Conservation (phyloP, 169 alveolate species). For the Plasmodium vivax region DNA sequence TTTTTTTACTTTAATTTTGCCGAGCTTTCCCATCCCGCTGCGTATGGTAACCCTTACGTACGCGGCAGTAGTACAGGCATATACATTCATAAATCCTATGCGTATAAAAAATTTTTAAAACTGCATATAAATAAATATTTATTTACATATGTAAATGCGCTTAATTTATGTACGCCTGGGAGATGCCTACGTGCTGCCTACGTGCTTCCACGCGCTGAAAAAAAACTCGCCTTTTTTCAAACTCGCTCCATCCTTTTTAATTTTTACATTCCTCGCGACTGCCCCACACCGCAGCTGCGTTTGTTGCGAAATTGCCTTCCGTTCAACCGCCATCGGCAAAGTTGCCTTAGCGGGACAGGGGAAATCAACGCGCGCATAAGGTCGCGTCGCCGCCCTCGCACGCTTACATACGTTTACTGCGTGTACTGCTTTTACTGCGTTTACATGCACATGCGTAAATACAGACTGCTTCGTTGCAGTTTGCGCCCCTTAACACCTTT, state of each 20-base stretch:
- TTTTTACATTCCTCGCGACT: neutral
- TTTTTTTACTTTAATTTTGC: neutral
- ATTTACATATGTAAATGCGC: neutral
- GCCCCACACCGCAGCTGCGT: neutral
- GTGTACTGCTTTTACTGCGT: no score
- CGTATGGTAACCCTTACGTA: neutral
- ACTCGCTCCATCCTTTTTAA: neutral
- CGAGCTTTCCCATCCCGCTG: neutral
- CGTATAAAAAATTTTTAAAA: neutral
- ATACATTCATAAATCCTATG: neutral
- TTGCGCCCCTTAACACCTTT: neutral
- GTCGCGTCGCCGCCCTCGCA: neutral
- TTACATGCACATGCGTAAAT: neutral
- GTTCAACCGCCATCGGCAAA: neutral
- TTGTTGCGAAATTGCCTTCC: neutral
- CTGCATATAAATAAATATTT: neutral
- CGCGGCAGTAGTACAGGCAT: neutral
- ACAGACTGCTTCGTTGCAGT: neutral
- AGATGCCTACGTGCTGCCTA: neutral
- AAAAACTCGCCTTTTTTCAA: neutral
- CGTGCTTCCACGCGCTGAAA: neutral
- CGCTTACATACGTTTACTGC: neutral
- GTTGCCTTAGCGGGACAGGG: neutral
- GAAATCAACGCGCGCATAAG: neutral
- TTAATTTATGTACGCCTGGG: neutral